A percentile compares a stretch with the other conserved stretches of the same genome.
Evolutionary conservation across 2,329 filamentous ascomycete genomes (phyloP).

Genomic region (Lachnellula cervina): DNA sequence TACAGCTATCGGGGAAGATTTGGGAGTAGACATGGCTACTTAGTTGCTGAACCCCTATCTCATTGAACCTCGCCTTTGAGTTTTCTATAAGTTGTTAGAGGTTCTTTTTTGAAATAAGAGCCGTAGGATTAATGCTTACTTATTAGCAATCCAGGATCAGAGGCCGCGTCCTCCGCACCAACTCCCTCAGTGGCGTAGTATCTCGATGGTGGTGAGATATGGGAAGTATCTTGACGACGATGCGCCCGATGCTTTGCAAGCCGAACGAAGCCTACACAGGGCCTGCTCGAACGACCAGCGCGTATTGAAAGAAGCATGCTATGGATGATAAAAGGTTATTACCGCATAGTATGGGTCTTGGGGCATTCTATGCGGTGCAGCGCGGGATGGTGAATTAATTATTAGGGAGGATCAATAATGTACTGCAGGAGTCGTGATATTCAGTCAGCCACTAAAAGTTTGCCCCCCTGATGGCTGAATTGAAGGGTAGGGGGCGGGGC

Average conservation of each 20-base stretch:
- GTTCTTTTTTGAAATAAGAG: background rate
- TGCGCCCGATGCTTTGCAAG: conserved; percentile 46
- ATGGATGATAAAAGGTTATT: conserved; percentile 8
- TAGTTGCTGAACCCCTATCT: conserved; percentile 91
- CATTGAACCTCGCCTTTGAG: conserved; percentile 71
- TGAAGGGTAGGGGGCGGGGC: background rate
- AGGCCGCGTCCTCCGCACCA: background rate
- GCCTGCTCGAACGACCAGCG: conserved; percentile 26
- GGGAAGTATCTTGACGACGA: conserved; percentile 21
- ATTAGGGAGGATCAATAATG: background rate
- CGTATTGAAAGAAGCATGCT: conserved; percentile 30
- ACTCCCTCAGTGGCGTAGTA: conserved; percentile 28
- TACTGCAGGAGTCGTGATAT: background rate
- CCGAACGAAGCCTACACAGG: conserved; percentile 43
- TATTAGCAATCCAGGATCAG: conserved; percentile 9
- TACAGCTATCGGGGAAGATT: conserved; percentile 61
- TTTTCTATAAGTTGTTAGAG: conserved; percentile 18
- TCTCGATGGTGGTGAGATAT: conserved; percentile 41
- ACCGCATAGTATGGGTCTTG: conserved; percentile 18
- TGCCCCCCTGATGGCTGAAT: background rate
- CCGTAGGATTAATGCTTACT: conserved; percentile 11
- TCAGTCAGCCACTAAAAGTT: too few species aligned
- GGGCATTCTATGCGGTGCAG: conserved; percentile 3
- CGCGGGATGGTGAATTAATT: background rate
- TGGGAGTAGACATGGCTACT: conserved; percentile 79